Conservation (phyloP, 352 stramenopile genomes). For the Globisporangium parvum region DNA sequence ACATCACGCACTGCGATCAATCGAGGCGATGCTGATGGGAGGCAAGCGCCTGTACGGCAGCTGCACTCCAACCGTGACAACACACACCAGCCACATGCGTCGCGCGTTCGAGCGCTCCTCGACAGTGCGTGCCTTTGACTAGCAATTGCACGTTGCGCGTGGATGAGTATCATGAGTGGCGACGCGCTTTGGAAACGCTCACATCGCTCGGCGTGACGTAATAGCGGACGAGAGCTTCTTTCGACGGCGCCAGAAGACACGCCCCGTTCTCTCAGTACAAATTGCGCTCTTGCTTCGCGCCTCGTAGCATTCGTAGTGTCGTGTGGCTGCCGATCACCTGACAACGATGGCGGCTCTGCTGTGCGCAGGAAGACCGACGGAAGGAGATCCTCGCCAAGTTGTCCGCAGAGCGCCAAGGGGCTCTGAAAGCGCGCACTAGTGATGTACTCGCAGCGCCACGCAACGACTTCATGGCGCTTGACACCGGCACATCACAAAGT, state of each 20-base stretch:
- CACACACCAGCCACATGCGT: background rate
- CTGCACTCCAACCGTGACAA: background rate
- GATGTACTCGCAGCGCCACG: background rate
- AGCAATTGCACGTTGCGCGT: background rate
- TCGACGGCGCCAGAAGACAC: conserved; percentile 21
- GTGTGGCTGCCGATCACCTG: no score
- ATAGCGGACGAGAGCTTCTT: conserved; percentile 15
- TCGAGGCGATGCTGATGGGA: background rate
- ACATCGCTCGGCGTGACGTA: background rate
- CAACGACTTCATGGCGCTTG: background rate
- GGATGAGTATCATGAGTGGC: background rate
- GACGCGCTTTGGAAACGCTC: background rate
- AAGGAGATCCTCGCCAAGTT: conserved; percentile 65
- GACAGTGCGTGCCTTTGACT: background rate
- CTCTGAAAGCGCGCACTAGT: conserved; percentile 15
- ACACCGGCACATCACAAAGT: background rate
- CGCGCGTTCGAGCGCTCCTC: background rate
- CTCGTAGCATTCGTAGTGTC: background rate
- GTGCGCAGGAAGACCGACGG: conserved; percentile 43
- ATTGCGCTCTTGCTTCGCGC: background rate
- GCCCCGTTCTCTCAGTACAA: conserved; percentile 33
- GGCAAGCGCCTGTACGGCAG: background rate
- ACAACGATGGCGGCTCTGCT: no score
- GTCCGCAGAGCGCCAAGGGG: conserved; percentile 41
- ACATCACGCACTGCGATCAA: background rate